Base-by-base conservation (phyloP, 495 filamentous ascomycete species). In the Penicillium silybi region DNA sequence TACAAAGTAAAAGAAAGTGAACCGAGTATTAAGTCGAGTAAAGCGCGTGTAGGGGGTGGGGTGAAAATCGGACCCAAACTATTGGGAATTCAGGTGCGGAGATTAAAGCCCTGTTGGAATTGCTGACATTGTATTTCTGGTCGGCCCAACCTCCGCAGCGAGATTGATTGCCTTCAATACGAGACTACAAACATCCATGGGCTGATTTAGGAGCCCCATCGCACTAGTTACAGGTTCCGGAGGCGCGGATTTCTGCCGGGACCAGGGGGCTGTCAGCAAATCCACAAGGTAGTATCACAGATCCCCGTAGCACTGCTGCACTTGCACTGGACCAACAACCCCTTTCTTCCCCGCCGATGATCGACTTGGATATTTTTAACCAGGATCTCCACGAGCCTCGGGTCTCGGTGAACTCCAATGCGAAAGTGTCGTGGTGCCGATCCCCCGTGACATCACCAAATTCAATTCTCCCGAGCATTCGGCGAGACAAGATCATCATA, bases 31-130 rank as follows among this genome's bases (percentile, higher is more conserved):
- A 9, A 39, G 37, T 6, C n/a, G 18, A 37, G 37, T 41, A 25
- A 18, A 39, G 32, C 38, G 42, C 18, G 13, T 34, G 52, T 48
- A 34, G 41, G 48, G 46, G 47, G 44, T 51, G 48, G 54, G 48
- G 44, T 54, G 54, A 56, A 39, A 40, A 45, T 50, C 46, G 38
- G 56, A 57, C 62, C 62, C 58, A 54, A 49, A 62, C 47, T 50
- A 46, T 50, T 52, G 50, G 58, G 59, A 19, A n/a, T n/a, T 43
- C 54, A 59, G 52, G 49, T 59, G 62, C 62, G 62, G 62, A 65
- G 62, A 65, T 59, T 59, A 62, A 55, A 26, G 11, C 43, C 13
- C 40, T n/a, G n/a, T n/a, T n/a, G n/a, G n/a, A n/a, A n/a, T n/a
- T n/a, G n/a, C 42, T 50, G 32, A 4, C 11, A 32, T 46, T 46